A percentile compares a stretch with the other conserved stretches of the same genome.
These are phyloP conservation scores for Scenedesmus sp. DNA, from an alignment of 163 green algal species.

Conservation along the genomic window DNA sequence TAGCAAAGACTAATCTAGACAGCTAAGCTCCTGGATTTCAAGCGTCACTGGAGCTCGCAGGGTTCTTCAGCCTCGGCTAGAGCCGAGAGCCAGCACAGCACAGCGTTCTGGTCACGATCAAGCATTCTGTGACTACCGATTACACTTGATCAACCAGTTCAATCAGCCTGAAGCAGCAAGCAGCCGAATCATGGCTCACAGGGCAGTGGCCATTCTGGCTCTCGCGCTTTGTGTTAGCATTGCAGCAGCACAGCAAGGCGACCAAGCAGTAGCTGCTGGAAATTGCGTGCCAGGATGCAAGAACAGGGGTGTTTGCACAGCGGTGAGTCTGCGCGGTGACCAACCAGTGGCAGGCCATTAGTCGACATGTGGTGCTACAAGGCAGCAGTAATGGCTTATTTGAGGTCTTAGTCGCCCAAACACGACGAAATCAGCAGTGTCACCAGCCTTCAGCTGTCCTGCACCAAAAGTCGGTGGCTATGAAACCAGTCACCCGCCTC, in stretches of 20 bases:
- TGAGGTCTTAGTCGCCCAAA: background rate
- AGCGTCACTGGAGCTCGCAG: background rate
- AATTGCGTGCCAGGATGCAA: conserved; percentile 1
- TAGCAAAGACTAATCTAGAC: background rate
- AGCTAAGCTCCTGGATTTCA: background rate
- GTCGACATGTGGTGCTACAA: background rate
- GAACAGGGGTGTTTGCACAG: conserved; percentile 7
- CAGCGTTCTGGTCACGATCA: background rate
- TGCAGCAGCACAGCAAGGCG: background rate
- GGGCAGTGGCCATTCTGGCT: background rate
- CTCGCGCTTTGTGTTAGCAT: background rate
- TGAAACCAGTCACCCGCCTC: background rate
- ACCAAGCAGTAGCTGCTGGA: background rate
- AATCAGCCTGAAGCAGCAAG: background rate
- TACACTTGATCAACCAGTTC: background rate
- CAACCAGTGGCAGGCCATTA: background rate
- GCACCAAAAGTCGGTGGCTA: background rate
- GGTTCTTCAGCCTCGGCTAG: conserved; percentile 3
- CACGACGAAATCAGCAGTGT: background rate
- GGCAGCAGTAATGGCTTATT: background rate
- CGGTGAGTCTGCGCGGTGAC: background rate
- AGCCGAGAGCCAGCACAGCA: background rate
- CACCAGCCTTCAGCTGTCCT: background rate
- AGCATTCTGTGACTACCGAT: background rate
- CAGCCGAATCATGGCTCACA: background rate